Percentiles rank a stretch among this genome's conserved stretches.
Conservation (phyloP, 2,329 filamentous ascomycete species). For the Colletotrichum spaethianum region DNA sequence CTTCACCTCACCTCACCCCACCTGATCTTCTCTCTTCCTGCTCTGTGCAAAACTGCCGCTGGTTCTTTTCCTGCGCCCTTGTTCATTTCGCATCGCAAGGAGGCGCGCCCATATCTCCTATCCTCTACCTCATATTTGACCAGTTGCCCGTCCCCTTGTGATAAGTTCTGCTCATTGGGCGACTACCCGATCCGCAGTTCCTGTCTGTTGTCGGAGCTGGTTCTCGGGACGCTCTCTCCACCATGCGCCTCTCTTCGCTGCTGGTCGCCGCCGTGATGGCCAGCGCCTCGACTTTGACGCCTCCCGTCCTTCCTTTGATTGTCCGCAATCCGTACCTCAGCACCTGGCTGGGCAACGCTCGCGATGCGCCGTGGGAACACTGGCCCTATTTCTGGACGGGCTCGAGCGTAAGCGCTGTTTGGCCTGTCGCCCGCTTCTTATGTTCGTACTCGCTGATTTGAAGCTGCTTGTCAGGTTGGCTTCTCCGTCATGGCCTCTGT, state of each 20-base stretch:
- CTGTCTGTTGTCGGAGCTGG: constrained; percentile 11
- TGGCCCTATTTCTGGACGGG: constrained; percentile 93
- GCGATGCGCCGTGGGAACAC: constrained; percentile 82
- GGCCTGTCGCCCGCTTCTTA: constrained; percentile 15
- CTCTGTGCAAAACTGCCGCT: neutral
- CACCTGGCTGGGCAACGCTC: constrained; percentile 75
- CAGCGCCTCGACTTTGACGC: constrained; percentile 67
- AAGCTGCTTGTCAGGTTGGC: constrained; percentile 53
- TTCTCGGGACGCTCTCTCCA: constrained; percentile 4
- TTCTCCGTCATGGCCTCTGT: constrained; percentile 65
- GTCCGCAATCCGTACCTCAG: constrained; percentile 74
- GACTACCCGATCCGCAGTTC: neutral
- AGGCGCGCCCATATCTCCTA: neutral
- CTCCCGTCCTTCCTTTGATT: constrained; percentile 69
- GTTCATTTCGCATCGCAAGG: neutral
- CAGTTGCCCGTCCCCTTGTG: neutral
- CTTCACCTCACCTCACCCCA: neutral
- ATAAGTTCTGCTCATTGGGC: neutral
- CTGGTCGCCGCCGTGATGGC: constrained; percentile 52
- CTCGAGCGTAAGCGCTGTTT: constrained; percentile 62
- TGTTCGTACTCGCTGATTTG: constrained; percentile 27
- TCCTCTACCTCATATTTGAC: neutral
- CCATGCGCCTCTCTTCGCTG: constrained; percentile 49
- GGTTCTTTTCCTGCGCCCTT: neutral
- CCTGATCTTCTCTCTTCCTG: neutral